Base-by-base conservation (phyloP, 768 basidiomycete species). In the Rossbeevera mucosa region DNA sequence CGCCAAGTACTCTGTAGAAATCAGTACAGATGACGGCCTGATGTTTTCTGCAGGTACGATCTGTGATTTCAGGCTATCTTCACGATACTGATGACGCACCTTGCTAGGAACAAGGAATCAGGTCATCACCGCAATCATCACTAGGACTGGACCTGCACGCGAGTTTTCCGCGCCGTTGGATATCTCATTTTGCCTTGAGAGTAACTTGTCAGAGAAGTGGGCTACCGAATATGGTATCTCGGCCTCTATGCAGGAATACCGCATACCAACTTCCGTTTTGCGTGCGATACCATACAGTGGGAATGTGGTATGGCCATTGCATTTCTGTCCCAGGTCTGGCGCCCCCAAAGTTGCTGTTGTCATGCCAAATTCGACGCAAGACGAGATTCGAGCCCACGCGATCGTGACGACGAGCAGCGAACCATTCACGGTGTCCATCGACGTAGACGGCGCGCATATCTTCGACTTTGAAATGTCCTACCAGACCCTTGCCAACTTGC, bases 391-490 rank as follows among this genome's bases (percentile, higher is more conserved):
- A 20, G 20, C 45, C 12, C 12, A 28, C 11, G 21, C 48, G 12
- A 47, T 44, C 3, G 45, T 55, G 5, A 59, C 45, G 14, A 62
- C 50, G 21, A 50, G 28, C 11, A 57, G 58, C 38, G 42, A 13
- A 24, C 7, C 26, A 13, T 26, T 53, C 43, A 53, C 44, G n/a
- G 26, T 60, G 4, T 47, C 55, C 3, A 14, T 61, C 16, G 9
- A 43, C 18, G 14, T 60, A 25, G 22, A 50, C 8, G 47, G 44
- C 5, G n/a, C 3, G 14, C 53, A 64, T 2, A 22, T 45, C 0
- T 13, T 42, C 13, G 30, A 47, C 20, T 60, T 60, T 38, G 53
- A 64, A 18, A 51, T 48, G 7, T 51, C 41, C n/a, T 64, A 61
- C 31, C 43, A 54, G 46, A 40, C 26, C 1, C 29, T 64, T 20